phyloP scores from a whole-genome alignment of 2,329 filamentous ascomycete genomes.

The Colletotrichum sp. region DNA sequence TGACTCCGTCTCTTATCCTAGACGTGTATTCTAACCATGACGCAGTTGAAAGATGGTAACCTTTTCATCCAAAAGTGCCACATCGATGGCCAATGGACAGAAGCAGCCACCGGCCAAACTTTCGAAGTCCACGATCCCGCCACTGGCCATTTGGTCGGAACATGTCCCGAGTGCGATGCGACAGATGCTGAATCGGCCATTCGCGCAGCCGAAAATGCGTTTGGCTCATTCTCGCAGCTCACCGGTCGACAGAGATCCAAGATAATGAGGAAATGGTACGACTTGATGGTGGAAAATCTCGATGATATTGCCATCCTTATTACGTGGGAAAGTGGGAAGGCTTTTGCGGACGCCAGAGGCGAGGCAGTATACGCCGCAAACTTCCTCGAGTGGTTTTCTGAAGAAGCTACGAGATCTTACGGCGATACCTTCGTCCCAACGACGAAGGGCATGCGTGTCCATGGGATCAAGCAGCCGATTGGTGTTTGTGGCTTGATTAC shows the following conservation, averaged over 20 bases:
- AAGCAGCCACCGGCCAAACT: constrained; percentile 84
- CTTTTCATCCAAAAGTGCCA: constrained; percentile 58
- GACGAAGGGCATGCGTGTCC: constrained; percentile 74
- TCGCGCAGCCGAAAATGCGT: constrained; percentile 78
- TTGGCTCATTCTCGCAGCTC: constrained; percentile 71
- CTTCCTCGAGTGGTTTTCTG: constrained; percentile 83
- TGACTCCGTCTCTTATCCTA: background rate
- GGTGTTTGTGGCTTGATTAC: constrained; percentile 87
- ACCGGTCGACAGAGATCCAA: constrained; percentile 78
- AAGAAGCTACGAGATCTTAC: constrained; percentile 76
- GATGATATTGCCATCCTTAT: constrained; percentile 84
- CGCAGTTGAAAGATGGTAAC: background rate
- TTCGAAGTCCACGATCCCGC: constrained; percentile 90
- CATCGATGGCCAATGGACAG: constrained; percentile 92
- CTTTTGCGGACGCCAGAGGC: constrained; percentile 74
- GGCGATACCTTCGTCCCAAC: constrained; percentile 77
- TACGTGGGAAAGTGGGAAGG: constrained; percentile 91
- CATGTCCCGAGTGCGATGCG: constrained; percentile 81
- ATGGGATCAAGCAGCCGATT: constrained; percentile 82
- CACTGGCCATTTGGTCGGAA: constrained; percentile 80
- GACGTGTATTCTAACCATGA: background rate
- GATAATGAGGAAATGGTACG: constrained; percentile 81
- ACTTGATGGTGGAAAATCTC: constrained; percentile 77
- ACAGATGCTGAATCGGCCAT: constrained; percentile 84
- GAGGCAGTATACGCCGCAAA: constrained; percentile 76